Base-by-base conservation (phyloP, 1,284 basidiomycete genomes). In the Trichosporon inkin region DNA sequence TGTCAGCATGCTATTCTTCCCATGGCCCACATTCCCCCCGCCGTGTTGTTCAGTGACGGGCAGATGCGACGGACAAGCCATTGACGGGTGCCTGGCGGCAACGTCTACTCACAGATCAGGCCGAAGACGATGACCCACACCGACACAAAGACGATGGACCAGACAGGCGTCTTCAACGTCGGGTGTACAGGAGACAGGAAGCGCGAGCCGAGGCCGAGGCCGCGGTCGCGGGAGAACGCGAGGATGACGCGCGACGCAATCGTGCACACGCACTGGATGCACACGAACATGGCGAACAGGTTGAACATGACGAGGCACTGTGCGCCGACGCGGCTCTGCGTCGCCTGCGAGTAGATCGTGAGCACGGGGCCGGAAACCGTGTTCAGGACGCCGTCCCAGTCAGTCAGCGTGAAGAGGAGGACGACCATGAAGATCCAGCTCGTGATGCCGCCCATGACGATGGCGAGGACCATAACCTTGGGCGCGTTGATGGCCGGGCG, bases 191-290 rank as follows among this genome's bases (percentile, higher is more conserved):
- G 75, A 1, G 82, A 73, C 69, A 87, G 84, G 58, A 79, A 73
- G 3, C 56, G 55, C 35, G 83, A 82, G 62, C 85, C 81, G 1
- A 83, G 86, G 24, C 62, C 66, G 19, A 88, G 80, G 3, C 85
- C 86, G 60, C 80, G 79, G 75, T 89, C 88, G 0, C 86, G 81
- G 0, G 86, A 85, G 65, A 88, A 88, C 35, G 84, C 82, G 80
- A 85, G 85, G 3, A 84, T 84, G 67, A 86, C 84, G 10, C 87
- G 82, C 1, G 85, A 86, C 10, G 84, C 82, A 3, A 84, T 84
- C 54, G 84, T 85, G 62, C 82, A 82, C 65, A 86, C 83, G 17
- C 84, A 72, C 57, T 66, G 65, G 20, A 62, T 60, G 16, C 66
- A 62, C 39, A 68, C 67, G 37, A 67, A 68, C 79, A 81, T 79